Evolutionary conservation across 176 grass and related monocot species (phyloP), one percentile per base, ranked within the genome.

Genomic region (Olyra latifolia): DNA sequence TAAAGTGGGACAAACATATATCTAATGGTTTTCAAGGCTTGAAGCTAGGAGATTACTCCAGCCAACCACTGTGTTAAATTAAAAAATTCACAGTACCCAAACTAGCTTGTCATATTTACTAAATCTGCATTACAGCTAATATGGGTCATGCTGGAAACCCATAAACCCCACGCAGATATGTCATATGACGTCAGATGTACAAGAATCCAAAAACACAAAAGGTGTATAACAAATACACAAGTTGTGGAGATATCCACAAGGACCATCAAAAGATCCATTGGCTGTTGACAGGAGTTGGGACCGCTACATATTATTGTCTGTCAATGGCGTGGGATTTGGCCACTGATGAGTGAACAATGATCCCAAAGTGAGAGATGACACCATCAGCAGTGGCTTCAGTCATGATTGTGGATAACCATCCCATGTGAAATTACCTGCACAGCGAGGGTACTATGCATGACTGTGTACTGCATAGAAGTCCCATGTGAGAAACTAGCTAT

Each of bases 351-450:
- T 29, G 38, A 50, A 27, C 14, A 52, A 22, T 20, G 3, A 54
- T 10, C 35, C 48, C 40, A 59, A 35, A 35, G 32, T 35, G 32
- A 2, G 4, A 35, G 17, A 3, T 23, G 39, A 75, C 20, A 66
- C 46, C 27, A 63, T 43, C 44, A 55, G 55, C 60, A 57, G 22
- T 30, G 30, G 69, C 12, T 69, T 23, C 35, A 12, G 24, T 11
- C 13, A 40, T 38, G 25, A 17, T 3, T 0, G 3, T 29, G 72
- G 19, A 47, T 16, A 64, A 12, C 12, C n/a, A 0, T 19, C 61
- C 15, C 6, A 70, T 9, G 4, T 30, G 48, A 62, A 78, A 77
- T 32, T 77, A 77, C 48, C 75, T 48, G 74, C 41, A 30, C 75
- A 63, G 74, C 41, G 30, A 5, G 16, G 9, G 27, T 16, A 76